Evolutionary conservation across 2,329 filamentous ascomycete genomes (phyloP), one percentile per base, ranked within the genome.

Genomic region (Xylaria sp.): DNA sequence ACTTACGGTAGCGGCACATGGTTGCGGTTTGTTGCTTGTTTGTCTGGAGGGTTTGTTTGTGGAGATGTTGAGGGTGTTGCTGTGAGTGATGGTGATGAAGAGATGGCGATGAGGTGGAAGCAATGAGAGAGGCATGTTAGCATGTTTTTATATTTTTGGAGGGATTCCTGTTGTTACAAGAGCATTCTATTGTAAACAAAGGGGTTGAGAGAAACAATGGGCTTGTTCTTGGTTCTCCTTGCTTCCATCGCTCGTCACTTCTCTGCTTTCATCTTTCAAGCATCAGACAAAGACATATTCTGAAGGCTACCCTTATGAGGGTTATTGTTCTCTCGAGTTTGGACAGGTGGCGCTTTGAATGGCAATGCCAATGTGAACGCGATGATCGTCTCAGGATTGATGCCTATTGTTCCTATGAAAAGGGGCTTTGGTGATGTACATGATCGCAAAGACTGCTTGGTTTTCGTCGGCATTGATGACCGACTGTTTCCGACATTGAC

Each of bases 1-100:
- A 61, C 48, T 66, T 67, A n/a, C 67, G 63, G 65, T 69, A 67
- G 13, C 37, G 56, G 52, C 71, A 72, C 71, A 72, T 72, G 23
- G 8, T 51, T n/a, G 30, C 49, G 11, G 23, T 3, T 35, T n/a
- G 11, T 23, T 23, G 19, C 16, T 30, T 30, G 1, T 30, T 30
- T 30, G 23, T 30, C 23, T 30, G 23, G 8, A 7, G 5, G 9
- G 49, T 51, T 30, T 19, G 1, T 6, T 4, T 49, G 44, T n/a
- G 44, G n/a, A 47, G 11, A n/a, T 47, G 1, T 5, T 47, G 7
- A 18, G 11, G 23, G 4, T 47, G 9, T 47, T 47, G 44, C 3
- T 47, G 44, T 18, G 16, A 18, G 46, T 8, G 46, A 7, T 9
- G 9, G 2, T 23, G 49, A 30, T 30, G 9, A 35, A 35, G 49